phyloP scores from a whole-genome alignment of 2,329 filamentous ascomycete genomes.

The Tolypocladium paradoxum region DNA sequence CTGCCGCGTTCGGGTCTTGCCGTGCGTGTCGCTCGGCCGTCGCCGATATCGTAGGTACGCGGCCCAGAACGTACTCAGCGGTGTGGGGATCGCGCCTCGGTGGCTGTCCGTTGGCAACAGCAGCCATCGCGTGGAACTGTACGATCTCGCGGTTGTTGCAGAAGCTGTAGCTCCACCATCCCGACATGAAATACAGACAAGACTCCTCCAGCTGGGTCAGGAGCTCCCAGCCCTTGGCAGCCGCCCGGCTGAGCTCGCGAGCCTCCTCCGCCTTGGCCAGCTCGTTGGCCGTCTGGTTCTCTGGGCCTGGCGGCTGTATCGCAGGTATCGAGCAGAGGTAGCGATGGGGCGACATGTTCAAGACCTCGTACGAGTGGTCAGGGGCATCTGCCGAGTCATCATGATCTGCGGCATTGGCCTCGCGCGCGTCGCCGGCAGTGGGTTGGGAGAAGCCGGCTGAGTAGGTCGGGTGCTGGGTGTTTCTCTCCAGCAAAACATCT shows the following conservation, averaged over 20 bases:
- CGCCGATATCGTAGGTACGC: slow-evolving; percentile 24
- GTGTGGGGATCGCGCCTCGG: slow-evolving; percentile 68
- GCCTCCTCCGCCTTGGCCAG: slow-evolving; percentile 64
- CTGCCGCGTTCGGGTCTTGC: slow-evolving; percentile 11
- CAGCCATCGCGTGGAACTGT: slow-evolving; percentile 78
- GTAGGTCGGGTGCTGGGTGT: slow-evolving; percentile 23
- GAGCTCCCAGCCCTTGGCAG: slow-evolving; percentile 68
- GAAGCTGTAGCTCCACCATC: slow-evolving; percentile 96
- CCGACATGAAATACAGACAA: slow-evolving; percentile 72
- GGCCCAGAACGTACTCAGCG: slow-evolving; percentile 67
- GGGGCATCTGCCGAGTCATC: slow-evolving; percentile 20
- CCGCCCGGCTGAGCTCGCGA: slow-evolving; percentile 68
- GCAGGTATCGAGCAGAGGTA: slow-evolving; percentile 81
- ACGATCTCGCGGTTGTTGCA: slow-evolving; percentile 82
- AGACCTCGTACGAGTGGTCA: slow-evolving; percentile 51
- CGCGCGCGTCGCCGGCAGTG: slow-evolving; percentile 20
- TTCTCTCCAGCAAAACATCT: slow-evolving; percentile 42
- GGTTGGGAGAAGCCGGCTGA: slow-evolving; percentile 28
- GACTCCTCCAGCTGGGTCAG: slow-evolving; percentile 68
- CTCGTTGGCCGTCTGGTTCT: slow-evolving; percentile 56
- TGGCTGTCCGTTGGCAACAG: slow-evolving; percentile 54
- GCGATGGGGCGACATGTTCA: slow-evolving; percentile 57
- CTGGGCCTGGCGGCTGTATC: slow-evolving; percentile 44
- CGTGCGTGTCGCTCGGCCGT: slow-evolving; percentile 10
- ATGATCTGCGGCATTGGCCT: slow-evolving; percentile 9